Evolutionary conservation across 2,329 filamentous ascomycete genomes (phyloP).

Genomic region (Mollisia scopiformis): DNA sequence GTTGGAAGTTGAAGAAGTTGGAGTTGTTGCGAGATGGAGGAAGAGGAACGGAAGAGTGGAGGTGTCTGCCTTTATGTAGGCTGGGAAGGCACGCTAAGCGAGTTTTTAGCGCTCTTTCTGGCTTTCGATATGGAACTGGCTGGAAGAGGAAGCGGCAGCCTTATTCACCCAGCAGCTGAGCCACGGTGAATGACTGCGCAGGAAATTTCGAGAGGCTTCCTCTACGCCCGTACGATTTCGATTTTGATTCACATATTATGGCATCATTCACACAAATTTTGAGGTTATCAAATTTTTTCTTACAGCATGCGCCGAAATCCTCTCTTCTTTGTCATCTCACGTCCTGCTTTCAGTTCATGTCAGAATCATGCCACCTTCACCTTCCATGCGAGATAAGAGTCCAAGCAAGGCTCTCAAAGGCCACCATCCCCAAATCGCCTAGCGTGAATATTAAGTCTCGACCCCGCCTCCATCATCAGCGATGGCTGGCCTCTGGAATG

Average conservation of each 20-base stretch:
- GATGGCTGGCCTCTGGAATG: not conserved
- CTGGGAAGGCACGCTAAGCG: not conserved
- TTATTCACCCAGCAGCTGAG: not conserved
- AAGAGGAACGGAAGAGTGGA: not conserved
- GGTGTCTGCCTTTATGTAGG: slow-evolving; percentile 2
- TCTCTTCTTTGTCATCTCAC: not conserved
- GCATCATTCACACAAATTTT: not conserved
- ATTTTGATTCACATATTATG: not conserved
- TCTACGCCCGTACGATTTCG: not conserved
- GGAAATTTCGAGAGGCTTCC: not conserved
- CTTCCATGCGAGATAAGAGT: not conserved
- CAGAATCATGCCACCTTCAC: not conserved
- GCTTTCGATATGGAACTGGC: no score
- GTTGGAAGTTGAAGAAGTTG: slow-evolving; percentile 5
- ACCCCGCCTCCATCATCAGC: slow-evolving; percentile 11
- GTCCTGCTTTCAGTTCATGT: not conserved
- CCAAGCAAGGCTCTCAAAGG: not conserved
- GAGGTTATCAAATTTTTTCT: not conserved
- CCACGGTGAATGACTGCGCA: not conserved
- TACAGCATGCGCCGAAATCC: not conserved
- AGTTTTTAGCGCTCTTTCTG: not conserved
- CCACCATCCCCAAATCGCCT: not conserved
- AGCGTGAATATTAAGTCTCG: not conserved
- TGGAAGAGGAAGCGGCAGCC: no score
- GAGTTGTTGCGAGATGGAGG: slow-evolving; percentile 7